These are phyloP conservation scores for Taiwanofungus camphoratus DNA, from an alignment of 1,284 basidiomycete species.

Conservation along the genomic window DNA sequence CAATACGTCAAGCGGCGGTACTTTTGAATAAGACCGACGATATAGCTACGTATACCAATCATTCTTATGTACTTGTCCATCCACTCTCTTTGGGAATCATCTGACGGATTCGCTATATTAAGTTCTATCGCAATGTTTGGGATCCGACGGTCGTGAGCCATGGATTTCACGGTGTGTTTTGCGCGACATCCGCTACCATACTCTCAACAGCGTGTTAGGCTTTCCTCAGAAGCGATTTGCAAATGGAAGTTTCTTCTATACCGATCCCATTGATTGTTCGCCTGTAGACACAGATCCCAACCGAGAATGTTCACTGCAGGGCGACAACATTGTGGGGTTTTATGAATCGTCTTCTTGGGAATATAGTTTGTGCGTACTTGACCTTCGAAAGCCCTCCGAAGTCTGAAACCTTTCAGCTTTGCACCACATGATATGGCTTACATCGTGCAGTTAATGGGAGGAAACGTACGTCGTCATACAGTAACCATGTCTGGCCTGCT, in stretches of 20 bases:
- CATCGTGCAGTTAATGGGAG: constrained; percentile 35
- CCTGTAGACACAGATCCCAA: constrained; percentile 41
- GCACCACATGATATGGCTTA: constrained; percentile 37
- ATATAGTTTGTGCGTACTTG: constrained; percentile 46
- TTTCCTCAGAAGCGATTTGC: constrained; percentile 59
- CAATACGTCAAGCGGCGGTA: constrained; percentile 34
- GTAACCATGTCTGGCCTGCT: too few relatives aligned
- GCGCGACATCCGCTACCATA: too few relatives aligned
- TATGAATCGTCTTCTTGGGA: constrained; percentile 69
- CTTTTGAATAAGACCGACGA: constrained; percentile 33
- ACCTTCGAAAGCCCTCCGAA: too few relatives aligned
- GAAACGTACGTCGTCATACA: constrained; percentile 29
- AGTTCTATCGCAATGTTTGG: constrained; percentile 54
- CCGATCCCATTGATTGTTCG: constrained; percentile 33
- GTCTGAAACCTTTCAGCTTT: constrained; percentile 20
- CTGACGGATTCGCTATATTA: too few relatives aligned
- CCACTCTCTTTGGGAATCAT: too few relatives aligned
- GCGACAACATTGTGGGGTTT: constrained; percentile 53
- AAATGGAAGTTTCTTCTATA: constrained; percentile 37
- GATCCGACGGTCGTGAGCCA: constrained; percentile 32
- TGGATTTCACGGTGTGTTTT: constrained; percentile 32
- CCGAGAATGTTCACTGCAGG: constrained; percentile 51
- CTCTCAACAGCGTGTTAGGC: constrained; percentile 34
- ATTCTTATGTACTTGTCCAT: constrained; percentile 34
- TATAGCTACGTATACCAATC: constrained; percentile 31